Evolutionary conservation across 108 stramenopile species (phyloP), one percentile per base, ranked within the genome.

Genomic region (Schizochytrium sp.): DNA sequence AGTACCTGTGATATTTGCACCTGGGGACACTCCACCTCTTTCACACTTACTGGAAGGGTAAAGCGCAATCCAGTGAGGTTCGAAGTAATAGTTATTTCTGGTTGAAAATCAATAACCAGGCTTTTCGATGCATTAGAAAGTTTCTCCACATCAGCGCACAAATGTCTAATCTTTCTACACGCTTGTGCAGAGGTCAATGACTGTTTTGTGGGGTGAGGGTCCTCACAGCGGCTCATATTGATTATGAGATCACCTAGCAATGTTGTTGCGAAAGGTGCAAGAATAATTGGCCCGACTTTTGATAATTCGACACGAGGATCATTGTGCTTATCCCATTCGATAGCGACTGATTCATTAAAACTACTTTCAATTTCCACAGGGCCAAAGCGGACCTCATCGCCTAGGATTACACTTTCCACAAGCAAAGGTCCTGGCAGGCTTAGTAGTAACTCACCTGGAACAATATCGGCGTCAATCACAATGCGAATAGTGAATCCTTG

Each of bases 351-450:
- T 38, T 44, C 64, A 69, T 69, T 69, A 3, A 69, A 69, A 44
- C 42, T 69, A 15, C 64, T 69, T 38, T 69, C 64, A 38, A 69
- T 69, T 44, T 69, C 64, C 7, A 69, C 64, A 15, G 64, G 64
- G 42, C 64, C 64, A 69, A 69, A 69, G 28, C 64, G 64, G 10
- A 44, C 64, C 28, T 69, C 64, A 44, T 69, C 64, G 64, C 64
- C 64, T 7, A 69, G 28, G 44, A 69, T 44, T 44, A 69, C 64
- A 7, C 44, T 44, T 13, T 38, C 5, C 12, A 69, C 64, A 38
- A 44, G 42, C 40, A 69, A 44, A 7, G 7, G 64, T 1, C 42
- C 64, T 44, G 64, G 64, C 12, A 69, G 64, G 28, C 64, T 69
- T 3, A 69, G 64, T 44, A 69, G 15, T 38, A 69, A 44, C 8